Percentiles rank a stretch among this genome's conserved stretches.
phyloP scores from a whole-genome alignment of 352 stramenopile species.

The Phytopythium boreale region DNA sequence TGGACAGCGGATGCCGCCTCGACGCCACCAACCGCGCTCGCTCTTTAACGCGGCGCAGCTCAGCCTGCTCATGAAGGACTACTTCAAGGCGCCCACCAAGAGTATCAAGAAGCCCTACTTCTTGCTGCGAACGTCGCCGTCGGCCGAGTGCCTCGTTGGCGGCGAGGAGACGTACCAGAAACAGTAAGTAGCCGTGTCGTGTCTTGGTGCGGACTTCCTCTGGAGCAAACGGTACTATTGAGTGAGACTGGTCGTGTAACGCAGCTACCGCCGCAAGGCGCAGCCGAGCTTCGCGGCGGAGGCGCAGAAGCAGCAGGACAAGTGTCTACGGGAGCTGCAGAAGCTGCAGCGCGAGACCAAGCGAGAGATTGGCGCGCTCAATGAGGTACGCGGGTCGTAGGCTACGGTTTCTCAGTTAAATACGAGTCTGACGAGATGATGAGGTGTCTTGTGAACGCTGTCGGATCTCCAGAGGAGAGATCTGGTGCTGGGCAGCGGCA shows the following conservation, averaged over 20 bases:
- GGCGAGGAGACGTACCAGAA: slow-evolving; percentile 83
- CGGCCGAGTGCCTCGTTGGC: slow-evolving; percentile 63
- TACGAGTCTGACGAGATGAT: background rate
- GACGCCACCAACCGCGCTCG: slow-evolving; percentile 61
- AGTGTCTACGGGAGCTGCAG: slow-evolving; percentile 54
- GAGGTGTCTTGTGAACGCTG: background rate
- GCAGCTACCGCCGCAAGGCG: slow-evolving; percentile 44
- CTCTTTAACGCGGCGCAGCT: slow-evolving; percentile 82
- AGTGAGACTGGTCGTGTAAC: background rate
- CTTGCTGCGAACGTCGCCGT: slow-evolving; percentile 70
- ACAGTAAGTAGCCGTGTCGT: slow-evolving; percentile 28
- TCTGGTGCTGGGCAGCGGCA: slow-evolving; percentile 66
- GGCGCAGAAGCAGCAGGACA: slow-evolving; percentile 47
- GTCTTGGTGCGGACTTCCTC: background rate
- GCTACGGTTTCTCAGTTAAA: background rate
- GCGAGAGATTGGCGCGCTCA: slow-evolving; percentile 53
- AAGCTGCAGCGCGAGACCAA: slow-evolving; percentile 51
- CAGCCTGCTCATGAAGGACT: slow-evolving; percentile 78
- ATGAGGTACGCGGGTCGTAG: slow-evolving; percentile 30
- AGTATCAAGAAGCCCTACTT: slow-evolving; percentile 68
- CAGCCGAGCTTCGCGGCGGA: slow-evolving; percentile 45
- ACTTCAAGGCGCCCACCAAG: slow-evolving; percentile 52
- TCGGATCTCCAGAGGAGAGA: slow-evolving; percentile 38
- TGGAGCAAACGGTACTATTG: background rate
- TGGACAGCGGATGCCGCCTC: slow-evolving; percentile 13